These are phyloP conservation scores for Schoenoplectus tabernaemontani DNA, from an alignment of 202 grass and related monocot species.

Conservation along the genomic window DNA sequence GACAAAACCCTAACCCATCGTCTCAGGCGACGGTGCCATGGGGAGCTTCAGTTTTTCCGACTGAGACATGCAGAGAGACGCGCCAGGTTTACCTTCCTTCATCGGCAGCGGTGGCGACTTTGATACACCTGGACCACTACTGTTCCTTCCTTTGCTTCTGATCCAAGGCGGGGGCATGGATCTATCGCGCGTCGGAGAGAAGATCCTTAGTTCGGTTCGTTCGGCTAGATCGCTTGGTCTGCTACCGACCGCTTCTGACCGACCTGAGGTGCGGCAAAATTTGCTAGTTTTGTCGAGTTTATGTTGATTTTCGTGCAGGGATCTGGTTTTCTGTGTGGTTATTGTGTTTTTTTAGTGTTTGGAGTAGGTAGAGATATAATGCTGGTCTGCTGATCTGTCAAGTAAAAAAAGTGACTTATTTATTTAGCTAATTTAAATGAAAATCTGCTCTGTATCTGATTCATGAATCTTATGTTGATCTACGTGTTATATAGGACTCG, in stretches of 20 bases:
- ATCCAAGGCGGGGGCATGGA: constrained; percentile 98
- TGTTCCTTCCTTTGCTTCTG: constrained; percentile 95
- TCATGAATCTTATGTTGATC: neutral
- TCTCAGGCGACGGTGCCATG: constrained; percentile 40
- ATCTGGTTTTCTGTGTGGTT: neutral
- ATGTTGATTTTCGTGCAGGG: neutral
- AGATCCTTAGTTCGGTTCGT: constrained; percentile 89
- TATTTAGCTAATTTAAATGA: neutral
- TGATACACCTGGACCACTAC: constrained; percentile 65
- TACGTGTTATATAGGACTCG: neutral
- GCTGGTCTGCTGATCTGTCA: neutral
- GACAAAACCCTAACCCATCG: constrained; percentile 27
- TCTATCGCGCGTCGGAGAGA: constrained; percentile 95
- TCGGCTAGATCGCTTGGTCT: constrained; percentile 83
- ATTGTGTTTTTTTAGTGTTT: constrained; percentile 3
- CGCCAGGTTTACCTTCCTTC: constrained; percentile 39
- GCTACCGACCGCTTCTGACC: constrained; percentile 42
- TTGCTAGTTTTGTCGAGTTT: neutral
- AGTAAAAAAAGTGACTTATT: too few species aligned
- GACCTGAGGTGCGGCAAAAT: constrained; percentile 56
- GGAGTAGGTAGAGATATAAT: neutral
- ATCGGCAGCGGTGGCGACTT: constrained; percentile 48
- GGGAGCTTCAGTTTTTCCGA: constrained; percentile 23
- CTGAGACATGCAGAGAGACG: constrained; percentile 66
- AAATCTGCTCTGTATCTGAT: constrained; percentile 5